phyloP scores from a whole-genome alignment of 768 basidiomycete species.

The Brasilioporus rufonigricans region DNA sequence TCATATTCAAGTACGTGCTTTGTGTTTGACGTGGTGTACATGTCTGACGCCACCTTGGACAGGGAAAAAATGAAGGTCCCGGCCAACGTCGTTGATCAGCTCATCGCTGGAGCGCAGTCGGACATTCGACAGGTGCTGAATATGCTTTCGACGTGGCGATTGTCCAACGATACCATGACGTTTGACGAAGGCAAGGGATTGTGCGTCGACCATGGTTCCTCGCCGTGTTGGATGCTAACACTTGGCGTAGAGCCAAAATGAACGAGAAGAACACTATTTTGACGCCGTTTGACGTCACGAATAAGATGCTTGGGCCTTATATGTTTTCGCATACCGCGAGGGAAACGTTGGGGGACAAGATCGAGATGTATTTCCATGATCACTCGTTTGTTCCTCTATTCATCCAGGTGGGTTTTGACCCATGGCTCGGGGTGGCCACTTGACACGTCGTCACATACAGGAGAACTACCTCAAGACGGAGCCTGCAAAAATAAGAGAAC shows the following conservation, averaged over 20 bases:
- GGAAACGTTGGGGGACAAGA: conserved; percentile 85
- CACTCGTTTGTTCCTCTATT: conserved; percentile 93
- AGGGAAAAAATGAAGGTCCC: conserved; percentile 96
- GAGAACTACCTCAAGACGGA: conserved; percentile 93
- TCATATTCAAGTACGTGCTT: conserved; percentile 80
- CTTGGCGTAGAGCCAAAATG: conserved; percentile 62
- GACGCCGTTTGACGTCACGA: conserved; percentile 91
- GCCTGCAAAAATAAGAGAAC: conserved; percentile 57
- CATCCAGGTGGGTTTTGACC: conserved; percentile 63
- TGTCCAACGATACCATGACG: conserved; percentile 77
- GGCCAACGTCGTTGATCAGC: conserved; percentile 87
- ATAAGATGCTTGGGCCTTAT: conserved; percentile 88
- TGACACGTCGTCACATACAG: conserved; percentile 38
- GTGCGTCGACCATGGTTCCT: conserved; percentile 44
- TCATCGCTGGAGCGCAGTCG: conserved; percentile 84
- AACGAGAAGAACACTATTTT: conserved; percentile 92
- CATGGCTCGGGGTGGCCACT: neutral
- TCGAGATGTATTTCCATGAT: conserved; percentile 96
- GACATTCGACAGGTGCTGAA: conserved; percentile 97
- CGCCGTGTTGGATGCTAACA: conserved; percentile 1
- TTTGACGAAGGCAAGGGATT: conserved; percentile 92
- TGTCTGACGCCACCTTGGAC: neutral
- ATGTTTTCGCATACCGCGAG: conserved; percentile 80
- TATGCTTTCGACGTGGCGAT: conserved; percentile 96
- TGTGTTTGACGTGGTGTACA: neutral